Evolutionary conservation across 805 yeast species (phyloP).

Genomic region (Komagataella ulmi): DNA sequence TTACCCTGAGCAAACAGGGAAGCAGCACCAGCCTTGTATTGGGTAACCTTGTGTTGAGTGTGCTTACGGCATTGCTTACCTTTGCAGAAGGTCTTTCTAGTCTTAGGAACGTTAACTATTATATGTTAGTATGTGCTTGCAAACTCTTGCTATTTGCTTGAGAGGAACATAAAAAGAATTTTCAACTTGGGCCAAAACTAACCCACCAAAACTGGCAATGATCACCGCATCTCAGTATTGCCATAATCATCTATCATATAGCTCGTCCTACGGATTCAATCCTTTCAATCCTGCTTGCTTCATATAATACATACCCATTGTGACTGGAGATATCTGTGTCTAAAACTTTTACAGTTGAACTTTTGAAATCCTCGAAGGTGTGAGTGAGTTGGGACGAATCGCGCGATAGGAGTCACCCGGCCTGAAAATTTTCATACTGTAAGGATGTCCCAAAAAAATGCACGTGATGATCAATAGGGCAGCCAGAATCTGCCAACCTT

Average conservation of each 20-base stretch:
- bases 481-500: background rate
- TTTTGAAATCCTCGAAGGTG: background rate
- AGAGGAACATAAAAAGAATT: background rate
- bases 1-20: slow-evolving; percentile 99
- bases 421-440: background rate
- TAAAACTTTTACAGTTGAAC: background rate
- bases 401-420: background rate
- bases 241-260: background rate
- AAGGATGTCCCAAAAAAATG: background rate
- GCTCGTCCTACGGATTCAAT: background rate
- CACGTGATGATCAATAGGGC: background rate
- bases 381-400: background rate
- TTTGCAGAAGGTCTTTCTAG: slow-evolving; percentile 99
- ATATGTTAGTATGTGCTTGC: background rate
- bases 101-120: slow-evolving; percentile 98
- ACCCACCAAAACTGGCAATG: background rate
- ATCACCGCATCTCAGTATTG: background rate
- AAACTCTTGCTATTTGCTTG: background rate
- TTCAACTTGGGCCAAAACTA: background rate
- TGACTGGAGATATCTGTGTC: background rate
- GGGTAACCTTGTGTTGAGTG: slow-evolving; percentile 99
- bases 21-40: slow-evolving; percentile 99
- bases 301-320: slow-evolving; percentile 1
- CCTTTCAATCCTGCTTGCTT: background rate
- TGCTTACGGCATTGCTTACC: slow-evolving; percentile 98